Percentiles rank a stretch among this genome's conserved stretches.
Conservation (phyloP, 495 filamentous ascomycete species). For the Penicillium psychrofluorescens region DNA sequence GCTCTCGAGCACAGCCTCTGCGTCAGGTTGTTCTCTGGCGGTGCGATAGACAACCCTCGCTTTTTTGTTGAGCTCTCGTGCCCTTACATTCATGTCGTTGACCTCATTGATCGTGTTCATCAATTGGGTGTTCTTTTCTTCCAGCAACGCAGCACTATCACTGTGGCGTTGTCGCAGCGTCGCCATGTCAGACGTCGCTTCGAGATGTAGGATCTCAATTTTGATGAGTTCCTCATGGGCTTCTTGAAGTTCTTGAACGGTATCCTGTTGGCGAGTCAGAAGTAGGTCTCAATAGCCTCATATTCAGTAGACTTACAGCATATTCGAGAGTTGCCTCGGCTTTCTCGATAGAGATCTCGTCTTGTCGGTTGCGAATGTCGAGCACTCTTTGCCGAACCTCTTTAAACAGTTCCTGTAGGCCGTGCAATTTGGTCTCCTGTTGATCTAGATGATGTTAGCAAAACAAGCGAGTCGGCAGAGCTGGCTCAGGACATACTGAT, state of each 20-base stretch:
- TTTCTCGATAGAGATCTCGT: slow-evolving; percentile 53
- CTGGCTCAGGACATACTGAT: slow-evolving; percentile 46
- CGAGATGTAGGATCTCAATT: slow-evolving; percentile 59
- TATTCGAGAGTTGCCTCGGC: slow-evolving; percentile 58
- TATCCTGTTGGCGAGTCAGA: slow-evolving; percentile 34
- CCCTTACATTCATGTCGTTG: slow-evolving; percentile 22
- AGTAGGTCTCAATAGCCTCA: not conserved
- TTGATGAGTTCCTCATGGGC: slow-evolving; percentile 59
- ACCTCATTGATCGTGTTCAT: slow-evolving; percentile 22
- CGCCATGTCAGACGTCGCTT: slow-evolving; percentile 72
- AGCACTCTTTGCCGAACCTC: slow-evolving; percentile 32
- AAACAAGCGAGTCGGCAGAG: too few species aligned
- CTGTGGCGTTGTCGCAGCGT: slow-evolving; percentile 54
- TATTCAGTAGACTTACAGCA: slow-evolving; percentile 37
- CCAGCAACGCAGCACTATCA: slow-evolving; percentile 47
- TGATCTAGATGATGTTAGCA: slow-evolving; percentile 32
- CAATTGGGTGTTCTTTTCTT: slow-evolving; percentile 35
- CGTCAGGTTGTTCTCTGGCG: slow-evolving; percentile 12
- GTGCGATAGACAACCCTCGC: slow-evolving; percentile 19
- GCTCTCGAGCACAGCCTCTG: slow-evolving; percentile 22
- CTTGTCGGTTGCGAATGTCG: slow-evolving; percentile 42
- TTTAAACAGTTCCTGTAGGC: slow-evolving; percentile 32
- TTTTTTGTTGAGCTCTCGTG: slow-evolving; percentile 26
- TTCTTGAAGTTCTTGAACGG: slow-evolving; percentile 51
- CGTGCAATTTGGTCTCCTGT: slow-evolving; percentile 44